Conservation (phyloP, 2,329 filamentous ascomycete genomes). For the Penicillium brasilianum region DNA sequence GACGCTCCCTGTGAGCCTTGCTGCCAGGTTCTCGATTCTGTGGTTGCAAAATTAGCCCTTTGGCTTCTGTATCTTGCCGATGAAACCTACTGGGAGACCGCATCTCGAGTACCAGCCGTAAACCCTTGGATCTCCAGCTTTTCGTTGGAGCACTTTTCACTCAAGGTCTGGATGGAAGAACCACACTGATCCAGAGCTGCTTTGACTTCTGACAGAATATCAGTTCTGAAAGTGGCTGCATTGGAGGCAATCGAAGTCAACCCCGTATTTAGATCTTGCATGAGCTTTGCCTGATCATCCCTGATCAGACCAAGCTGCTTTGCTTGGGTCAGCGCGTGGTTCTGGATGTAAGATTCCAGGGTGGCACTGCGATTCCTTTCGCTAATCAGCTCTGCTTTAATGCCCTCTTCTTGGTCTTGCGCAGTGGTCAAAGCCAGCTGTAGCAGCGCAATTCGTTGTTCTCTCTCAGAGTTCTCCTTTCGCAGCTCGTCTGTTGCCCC, state of each 20-base stretch:
- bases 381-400: conserved; percentile 30
- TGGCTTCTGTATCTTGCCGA: not conserved
- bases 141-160: conserved; percentile 21
- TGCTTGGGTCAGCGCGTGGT: conserved; percentile 29
- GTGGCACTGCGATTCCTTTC: conserved; percentile 37
- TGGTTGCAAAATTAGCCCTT: not conserved
- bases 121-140: conserved; percentile 27
- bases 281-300: conserved; percentile 32
- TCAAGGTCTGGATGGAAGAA: conserved; percentile 22
- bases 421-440: conserved; percentile 32
- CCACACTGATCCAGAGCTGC: conserved; percentile 24
- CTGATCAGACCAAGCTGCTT: conserved; percentile 29
- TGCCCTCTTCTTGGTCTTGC: conserved; percentile 26
- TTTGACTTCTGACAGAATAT: conserved; percentile 21
- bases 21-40: conserved; percentile 32
- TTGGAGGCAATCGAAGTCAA: conserved; percentile 24
- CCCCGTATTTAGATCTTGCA: conserved; percentile 24
- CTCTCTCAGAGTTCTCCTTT: conserved; percentile 26
- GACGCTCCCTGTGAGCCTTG: conserved; percentile 23
- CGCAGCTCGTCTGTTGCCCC: conserved; percentile 26
- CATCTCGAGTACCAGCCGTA: conserved; percentile 22
- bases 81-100: conserved; percentile 34
- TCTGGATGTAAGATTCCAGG: conserved; percentile 43
- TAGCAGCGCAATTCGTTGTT: conserved; percentile 28
- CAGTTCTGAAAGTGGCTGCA: conserved; percentile 20